Base-by-base conservation (phyloP, 108 stramenopile genomes). In the Discostella pseudostelligera region DNA sequence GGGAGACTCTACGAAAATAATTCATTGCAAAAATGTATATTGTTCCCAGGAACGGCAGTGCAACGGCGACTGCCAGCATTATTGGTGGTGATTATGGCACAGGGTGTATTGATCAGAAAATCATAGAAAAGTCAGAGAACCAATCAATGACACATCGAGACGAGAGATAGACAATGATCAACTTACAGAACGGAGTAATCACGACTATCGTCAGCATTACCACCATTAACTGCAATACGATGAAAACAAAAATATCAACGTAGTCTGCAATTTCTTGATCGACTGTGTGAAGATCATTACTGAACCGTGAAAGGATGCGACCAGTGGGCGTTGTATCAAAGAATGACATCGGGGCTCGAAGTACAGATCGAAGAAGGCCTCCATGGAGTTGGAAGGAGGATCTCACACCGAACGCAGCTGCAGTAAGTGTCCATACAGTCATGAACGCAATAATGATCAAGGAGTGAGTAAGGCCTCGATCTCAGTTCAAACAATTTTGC, bases 271-370 rank as follows among this genome's bases (percentile, higher is more conserved):
- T 56, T 65, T 89, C 86, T 26, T 79, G 59, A 49, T 94, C 92
- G 13, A 92, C 63, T 0, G 80, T 70, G 54, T 75, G 82, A 28
- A 96, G 51, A 53, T 96, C 94, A 72, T 91, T 89, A 19, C 77
- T 76, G 62, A 96, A 96, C 8, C 94, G 70, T 20, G 81, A 86
- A 14, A 96, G 51, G 40, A 97, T 90, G 58, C 97, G 76, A 12
- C 97, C 97, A 4, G 94, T 76, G 3, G 97, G 97, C 0, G 94
- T 96, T 17, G 90, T 85, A 65, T 98, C 97, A 68, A 95, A 96
- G 72, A 94, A 97, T 12, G 69, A 65, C 80, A 94, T 86, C 2
- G 95, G 95, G 12, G 95, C 95, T 25, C 74, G 56, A 35, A 97
- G 55, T 10, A 97, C 83, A 9, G 82, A 84, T 9, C 65, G 57